Conservation (phyloP, 495 filamentous ascomycete genomes). For the Hypoxylon cercidicola region DNA sequence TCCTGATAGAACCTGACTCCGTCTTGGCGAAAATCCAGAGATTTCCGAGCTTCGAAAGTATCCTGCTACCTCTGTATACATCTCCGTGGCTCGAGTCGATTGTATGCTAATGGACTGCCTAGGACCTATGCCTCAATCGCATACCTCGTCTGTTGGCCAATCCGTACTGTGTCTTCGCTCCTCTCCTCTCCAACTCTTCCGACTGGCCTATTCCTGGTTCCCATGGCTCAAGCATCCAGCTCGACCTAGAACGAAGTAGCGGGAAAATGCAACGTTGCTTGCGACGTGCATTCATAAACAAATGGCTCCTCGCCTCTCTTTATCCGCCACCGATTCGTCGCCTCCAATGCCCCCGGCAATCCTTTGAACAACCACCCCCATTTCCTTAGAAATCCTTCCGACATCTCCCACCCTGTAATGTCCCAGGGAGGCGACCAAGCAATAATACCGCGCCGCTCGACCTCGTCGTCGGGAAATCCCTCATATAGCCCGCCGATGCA, state of each 20-base stretch:
- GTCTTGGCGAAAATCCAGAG: no score
- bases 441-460: constrained; percentile 52
- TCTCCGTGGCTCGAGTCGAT: no score
- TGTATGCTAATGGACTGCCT: no score
- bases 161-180: no score
- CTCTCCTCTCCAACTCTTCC: no score
- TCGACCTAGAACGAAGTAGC: constrained; percentile 16
- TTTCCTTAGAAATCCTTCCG: constrained; percentile 57
- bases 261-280: constrained; percentile 23
- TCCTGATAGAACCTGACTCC: no score
- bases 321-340: constrained; percentile 57
- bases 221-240: neutral
- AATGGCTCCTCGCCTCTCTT: constrained; percentile 52
- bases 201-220: no score
- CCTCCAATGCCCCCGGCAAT: constrained; percentile 47
- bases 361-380: constrained; percentile 56
- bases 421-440: constrained; percentile 56
- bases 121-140: no score
- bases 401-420: constrained; percentile 56
- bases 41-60: no score
- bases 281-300: constrained; percentile 26
- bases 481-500: constrained; percentile 52
- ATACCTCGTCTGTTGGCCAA: no score
- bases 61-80: no score
- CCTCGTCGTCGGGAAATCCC: constrained; percentile 51